phyloP scores from a whole-genome alignment of 2,329 filamentous ascomycete species.

The Dryadomyces sulphureus region DNA sequence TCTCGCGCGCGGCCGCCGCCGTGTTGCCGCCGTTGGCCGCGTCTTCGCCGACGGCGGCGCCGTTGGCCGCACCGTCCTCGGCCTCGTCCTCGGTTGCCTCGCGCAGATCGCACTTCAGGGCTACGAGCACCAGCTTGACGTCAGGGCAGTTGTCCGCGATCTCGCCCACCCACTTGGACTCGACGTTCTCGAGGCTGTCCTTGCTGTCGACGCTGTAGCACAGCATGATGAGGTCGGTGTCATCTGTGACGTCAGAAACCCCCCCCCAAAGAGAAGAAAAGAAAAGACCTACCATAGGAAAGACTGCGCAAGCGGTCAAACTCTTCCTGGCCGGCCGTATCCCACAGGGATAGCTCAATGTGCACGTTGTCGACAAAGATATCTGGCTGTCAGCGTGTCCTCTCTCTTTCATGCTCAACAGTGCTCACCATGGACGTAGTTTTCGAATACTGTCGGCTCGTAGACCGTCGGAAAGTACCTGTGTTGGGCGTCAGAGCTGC shows the following conservation, averaged over 20 bases:
- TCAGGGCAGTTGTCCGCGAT: slow-evolving; percentile 96
- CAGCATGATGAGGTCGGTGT: slow-evolving; percentile 97
- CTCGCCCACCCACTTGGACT: slow-evolving; percentile 96
- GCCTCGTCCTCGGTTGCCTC: slow-evolving; percentile 64
- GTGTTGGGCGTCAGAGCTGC: slow-evolving; percentile 11
- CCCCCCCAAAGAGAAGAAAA: too few relatives aligned
- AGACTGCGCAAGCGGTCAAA: slow-evolving; percentile 92
- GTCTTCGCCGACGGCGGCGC: slow-evolving; percentile 42
- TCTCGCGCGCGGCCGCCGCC: slow-evolving; percentile 40
- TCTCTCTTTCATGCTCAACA: background rate
- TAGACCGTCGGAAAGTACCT: slow-evolving; percentile 97
- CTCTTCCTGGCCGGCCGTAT: slow-evolving; percentile 97
- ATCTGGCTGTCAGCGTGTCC: slow-evolving; percentile 35
- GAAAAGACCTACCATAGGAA: slow-evolving; percentile 58
- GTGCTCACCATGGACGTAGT: slow-evolving; percentile 83
- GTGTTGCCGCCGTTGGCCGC: slow-evolving; percentile 5
- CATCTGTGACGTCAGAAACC: slow-evolving; percentile 29
- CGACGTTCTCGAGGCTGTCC: slow-evolving; percentile 94
- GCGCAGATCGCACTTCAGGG: slow-evolving; percentile 89
- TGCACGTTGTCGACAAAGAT: slow-evolving; percentile 97
- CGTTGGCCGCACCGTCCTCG: slow-evolving; percentile 13
- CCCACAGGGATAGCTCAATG: slow-evolving; percentile 95
- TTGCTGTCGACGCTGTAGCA: slow-evolving; percentile 96
- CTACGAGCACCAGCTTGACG: slow-evolving; percentile 88
- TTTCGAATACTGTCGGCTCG: slow-evolving; percentile 96